Percentiles rank a stretch among this genome's conserved stretches.
Conservation (phyloP, 805 yeast genomes). For the Yarrowia keelungensis region DNA sequence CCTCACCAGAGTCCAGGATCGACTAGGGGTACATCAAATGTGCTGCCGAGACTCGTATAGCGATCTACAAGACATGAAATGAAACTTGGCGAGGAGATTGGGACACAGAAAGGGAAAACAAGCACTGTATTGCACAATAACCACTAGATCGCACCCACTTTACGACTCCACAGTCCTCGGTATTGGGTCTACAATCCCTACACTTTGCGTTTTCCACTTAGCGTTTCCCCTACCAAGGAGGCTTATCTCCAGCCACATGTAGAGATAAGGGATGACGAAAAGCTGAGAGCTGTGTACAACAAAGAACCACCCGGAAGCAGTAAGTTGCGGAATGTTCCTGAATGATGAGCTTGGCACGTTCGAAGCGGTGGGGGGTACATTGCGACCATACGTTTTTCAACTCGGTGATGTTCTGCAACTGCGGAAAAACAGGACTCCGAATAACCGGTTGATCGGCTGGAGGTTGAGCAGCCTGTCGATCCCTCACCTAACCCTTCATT, state of each 20-base stretch:
- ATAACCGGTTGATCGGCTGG: background rate
- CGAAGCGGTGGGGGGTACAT: too few relatives aligned
- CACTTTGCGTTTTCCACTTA: conserved; percentile 6
- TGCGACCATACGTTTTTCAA: too few relatives aligned
- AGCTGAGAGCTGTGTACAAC: background rate
- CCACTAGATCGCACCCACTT: background rate
- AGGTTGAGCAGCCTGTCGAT: too few relatives aligned
- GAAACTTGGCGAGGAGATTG: background rate
- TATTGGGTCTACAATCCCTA: background rate
- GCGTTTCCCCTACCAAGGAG: background rate
- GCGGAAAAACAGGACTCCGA: too few relatives aligned
- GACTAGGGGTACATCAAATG: background rate
- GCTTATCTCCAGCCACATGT: conserved; percentile 24
- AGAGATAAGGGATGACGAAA: conserved; percentile 29
- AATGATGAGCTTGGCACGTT: conserved; percentile 16
- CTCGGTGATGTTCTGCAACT: too few relatives aligned
- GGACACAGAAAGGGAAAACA: background rate
- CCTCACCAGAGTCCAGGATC: too few relatives aligned
- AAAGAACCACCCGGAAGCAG: conserved; percentile 14
- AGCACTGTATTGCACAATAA: background rate
- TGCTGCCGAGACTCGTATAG: background rate
- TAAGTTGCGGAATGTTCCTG: conserved; percentile 9
- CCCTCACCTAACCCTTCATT: background rate
- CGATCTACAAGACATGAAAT: background rate
- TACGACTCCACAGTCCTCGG: background rate